Evolutionary conservation across 2,329 filamentous ascomycete species (phyloP).

Genomic region (Gaeumannomyces tritici): DNA sequence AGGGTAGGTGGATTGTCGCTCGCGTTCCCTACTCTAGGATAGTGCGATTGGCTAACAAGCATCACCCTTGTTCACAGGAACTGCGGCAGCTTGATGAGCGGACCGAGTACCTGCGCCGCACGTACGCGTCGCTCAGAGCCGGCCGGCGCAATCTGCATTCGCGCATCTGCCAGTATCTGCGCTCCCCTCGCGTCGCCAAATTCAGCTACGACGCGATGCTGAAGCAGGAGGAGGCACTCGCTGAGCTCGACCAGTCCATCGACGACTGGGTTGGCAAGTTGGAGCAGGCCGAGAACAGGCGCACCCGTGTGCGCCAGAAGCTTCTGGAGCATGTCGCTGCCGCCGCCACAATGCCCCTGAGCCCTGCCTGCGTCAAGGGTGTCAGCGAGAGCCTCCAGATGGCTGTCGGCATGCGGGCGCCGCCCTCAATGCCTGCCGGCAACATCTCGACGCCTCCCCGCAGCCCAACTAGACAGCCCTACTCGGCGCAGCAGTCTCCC

Average conservation of each 20-base stretch:
- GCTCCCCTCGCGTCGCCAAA: slow-evolving; percentile 58
- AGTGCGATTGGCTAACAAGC: neutral
- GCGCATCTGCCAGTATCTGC: slow-evolving; percentile 68
- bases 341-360: slow-evolving; percentile 43
- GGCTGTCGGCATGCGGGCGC: slow-evolving; percentile 27
- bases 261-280: slow-evolving; percentile 74
- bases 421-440: slow-evolving; percentile 17
- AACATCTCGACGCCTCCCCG: slow-evolving; percentile 48
- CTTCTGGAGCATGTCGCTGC: slow-evolving; percentile 74
- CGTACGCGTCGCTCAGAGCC: slow-evolving; percentile 64
- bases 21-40: neutral
- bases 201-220: slow-evolving; percentile 68
- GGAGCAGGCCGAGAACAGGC: slow-evolving; percentile 71
- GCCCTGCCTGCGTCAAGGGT: slow-evolving; percentile 17
- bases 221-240: slow-evolving; percentile 70
- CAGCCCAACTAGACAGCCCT: slow-evolving; percentile 41
- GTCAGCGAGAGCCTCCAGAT: slow-evolving; percentile 31
- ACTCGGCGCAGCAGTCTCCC: slow-evolving; percentile 24
- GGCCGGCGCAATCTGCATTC: slow-evolving; percentile 68
- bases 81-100: slow-evolving; percentile 68
- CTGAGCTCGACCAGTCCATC: slow-evolving; percentile 67
- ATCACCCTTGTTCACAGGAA: slow-evolving; percentile 38
- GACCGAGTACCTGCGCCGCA: slow-evolving; percentile 68
- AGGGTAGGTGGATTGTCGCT: slow-evolving; percentile 32
- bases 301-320: slow-evolving; percentile 67